Evolutionary conservation across 2,329 filamentous ascomycete genomes (phyloP).

Genomic region (Tolypocladium inflatum): DNA sequence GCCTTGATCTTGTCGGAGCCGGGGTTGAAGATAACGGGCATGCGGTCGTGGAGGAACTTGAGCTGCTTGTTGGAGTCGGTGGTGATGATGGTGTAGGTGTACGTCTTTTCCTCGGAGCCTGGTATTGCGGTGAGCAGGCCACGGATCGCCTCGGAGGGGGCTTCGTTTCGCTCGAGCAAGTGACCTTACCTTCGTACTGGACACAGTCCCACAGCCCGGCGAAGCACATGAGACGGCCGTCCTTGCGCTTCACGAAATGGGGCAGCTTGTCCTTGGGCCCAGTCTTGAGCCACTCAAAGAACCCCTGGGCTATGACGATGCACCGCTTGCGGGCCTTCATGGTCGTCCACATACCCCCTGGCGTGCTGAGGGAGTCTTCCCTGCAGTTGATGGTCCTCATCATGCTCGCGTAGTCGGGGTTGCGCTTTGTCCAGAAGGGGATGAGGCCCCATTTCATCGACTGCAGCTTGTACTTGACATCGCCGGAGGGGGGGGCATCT

Average conservation of each 20-base stretch:
- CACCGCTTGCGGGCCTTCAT: conserved; percentile 90
- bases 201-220: conserved; percentile 90
- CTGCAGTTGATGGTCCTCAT: conserved; percentile 93
- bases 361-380: conserved; percentile 69
- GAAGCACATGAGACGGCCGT: conserved; percentile 77
- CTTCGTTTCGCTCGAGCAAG: too few relatives aligned
- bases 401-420: conserved; percentile 65
- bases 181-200: conserved; percentile 56
- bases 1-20: conserved; percentile 57
- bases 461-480: conserved; percentile 68
- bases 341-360: conserved; percentile 78
- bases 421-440: conserved; percentile 85
- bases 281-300: conserved; percentile 92
- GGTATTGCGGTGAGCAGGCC: neutral
- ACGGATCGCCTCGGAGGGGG: neutral
- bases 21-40: conserved; percentile 86
- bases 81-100: conserved; percentile 91
- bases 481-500: neutral
- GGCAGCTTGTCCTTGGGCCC: conserved; percentile 69
- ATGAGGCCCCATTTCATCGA: conserved; percentile 94
- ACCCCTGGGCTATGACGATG: conserved; percentile 80
- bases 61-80: conserved; percentile 77
- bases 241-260: conserved; percentile 72
- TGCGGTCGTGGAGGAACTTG: conserved; percentile 82
- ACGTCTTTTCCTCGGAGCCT: conserved; percentile 51